phyloP scores from a whole-genome alignment of 1,284 basidiomycete genomes.

The Pisolithus thermaeus region DNA sequence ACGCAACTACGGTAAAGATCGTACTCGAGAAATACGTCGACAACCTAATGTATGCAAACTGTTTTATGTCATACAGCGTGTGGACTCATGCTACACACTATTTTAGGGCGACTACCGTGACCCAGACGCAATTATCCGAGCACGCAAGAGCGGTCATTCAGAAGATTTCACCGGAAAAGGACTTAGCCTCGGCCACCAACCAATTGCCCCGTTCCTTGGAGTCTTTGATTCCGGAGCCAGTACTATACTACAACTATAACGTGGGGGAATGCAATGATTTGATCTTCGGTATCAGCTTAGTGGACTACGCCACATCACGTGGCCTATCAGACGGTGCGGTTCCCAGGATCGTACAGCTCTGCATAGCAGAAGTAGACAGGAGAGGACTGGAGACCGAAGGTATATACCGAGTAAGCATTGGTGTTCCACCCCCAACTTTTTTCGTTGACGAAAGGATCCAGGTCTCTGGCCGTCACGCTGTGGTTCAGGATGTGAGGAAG shows the following conservation, averaged over 20 bases:
- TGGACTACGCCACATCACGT: slow-evolving; percentile 88
- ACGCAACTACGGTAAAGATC: slow-evolving; percentile 57
- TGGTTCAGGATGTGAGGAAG: slow-evolving; percentile 67
- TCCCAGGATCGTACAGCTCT: slow-evolving; percentile 82
- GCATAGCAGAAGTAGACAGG: slow-evolving; percentile 80
- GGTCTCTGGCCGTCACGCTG: slow-evolving; percentile 82
- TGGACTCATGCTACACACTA: slow-evolving; percentile 12
- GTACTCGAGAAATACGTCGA: slow-evolving; percentile 72
- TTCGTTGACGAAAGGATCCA: slow-evolving; percentile 22
- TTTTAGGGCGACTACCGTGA: slow-evolving; percentile 58
- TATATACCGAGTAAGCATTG: slow-evolving; percentile 64
- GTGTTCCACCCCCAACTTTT: neutral
- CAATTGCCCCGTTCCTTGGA: slow-evolving; percentile 56
- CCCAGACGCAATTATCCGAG: slow-evolving; percentile 61
- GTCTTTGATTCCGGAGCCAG: slow-evolving; percentile 57
- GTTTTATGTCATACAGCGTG: neutral
- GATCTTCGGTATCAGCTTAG: slow-evolving; percentile 88
- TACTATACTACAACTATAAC: slow-evolving; percentile 73
- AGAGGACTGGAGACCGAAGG: slow-evolving; percentile 81
- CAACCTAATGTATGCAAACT: slow-evolving; percentile 57
- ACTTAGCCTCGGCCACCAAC: slow-evolving; percentile 51
- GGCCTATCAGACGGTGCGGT: slow-evolving; percentile 66
- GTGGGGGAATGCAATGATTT: slow-evolving; percentile 88
- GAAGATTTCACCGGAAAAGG: slow-evolving; percentile 64
- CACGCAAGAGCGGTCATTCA: slow-evolving; percentile 55